phyloP scores from a whole-genome alignment of 176 grass and related monocot species.

The Pontederia paniculata region DNA sequence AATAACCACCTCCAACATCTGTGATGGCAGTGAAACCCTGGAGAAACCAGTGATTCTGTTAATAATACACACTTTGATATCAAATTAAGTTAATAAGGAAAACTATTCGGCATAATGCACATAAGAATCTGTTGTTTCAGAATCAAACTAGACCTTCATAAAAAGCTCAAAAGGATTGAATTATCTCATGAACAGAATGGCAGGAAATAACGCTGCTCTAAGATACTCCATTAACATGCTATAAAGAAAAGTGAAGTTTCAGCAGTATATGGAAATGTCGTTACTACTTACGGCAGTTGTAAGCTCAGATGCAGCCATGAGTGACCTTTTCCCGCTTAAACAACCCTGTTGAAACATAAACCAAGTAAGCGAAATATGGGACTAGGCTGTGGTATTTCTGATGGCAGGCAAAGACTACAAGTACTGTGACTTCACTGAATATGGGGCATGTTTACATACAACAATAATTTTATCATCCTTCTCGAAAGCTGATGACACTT shows the following conservation, averaged over 20 bases:
- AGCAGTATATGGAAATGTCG: neutral
- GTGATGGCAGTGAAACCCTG: neutral
- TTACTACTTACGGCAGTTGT: constrained; percentile 3
- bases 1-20: constrained; percentile 3
- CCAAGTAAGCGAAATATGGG: too few species aligned
- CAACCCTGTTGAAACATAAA: neutral
- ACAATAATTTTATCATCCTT: constrained; percentile 6
- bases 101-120: too few species aligned
- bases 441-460: neutral
- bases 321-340: neutral
- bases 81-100: too few species aligned
- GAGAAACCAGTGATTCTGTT: neutral
- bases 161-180: too few species aligned
- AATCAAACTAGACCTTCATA: too few species aligned
- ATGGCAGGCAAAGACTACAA: neutral
- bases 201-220: too few species aligned
- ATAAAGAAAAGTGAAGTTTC: neutral
- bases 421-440: neutral
- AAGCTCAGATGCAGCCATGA: constrained; percentile 7
- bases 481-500: neutral
- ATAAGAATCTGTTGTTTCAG: too few species aligned
- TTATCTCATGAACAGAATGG: too few species aligned
- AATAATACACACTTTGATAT: too few species aligned
- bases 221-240: too few species aligned
- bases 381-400: neutral